Conservation (phyloP, 441 rosid genomes). For the Manihot esculenta region DNA sequence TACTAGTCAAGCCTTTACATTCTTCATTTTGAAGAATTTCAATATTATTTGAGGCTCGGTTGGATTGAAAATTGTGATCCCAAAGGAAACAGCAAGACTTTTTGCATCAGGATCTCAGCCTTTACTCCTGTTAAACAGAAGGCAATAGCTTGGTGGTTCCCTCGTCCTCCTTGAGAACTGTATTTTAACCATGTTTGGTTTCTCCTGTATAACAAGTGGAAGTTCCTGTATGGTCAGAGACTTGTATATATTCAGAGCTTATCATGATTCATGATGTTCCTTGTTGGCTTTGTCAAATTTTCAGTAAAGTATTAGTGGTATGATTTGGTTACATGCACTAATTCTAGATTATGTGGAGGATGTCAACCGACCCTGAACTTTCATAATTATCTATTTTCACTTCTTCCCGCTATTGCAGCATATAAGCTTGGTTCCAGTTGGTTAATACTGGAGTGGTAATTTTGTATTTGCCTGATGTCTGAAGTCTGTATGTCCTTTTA, state of each 20-base stretch:
- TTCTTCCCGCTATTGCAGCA: background rate
- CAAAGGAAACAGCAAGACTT: background rate
- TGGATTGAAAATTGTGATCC: background rate
- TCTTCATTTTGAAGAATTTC: background rate
- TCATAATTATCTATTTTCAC: background rate
- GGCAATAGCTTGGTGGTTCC: background rate
- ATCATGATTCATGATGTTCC: background rate
- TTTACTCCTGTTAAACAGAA: background rate
- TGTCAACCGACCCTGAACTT: background rate
- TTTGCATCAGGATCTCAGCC: background rate
- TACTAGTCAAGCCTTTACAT: background rate
- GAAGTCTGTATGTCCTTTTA: slow-evolving; percentile 23
- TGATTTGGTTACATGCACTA: background rate
- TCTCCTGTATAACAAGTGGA: background rate
- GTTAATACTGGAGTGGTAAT: background rate
- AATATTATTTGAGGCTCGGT: background rate
- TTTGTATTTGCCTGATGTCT: background rate
- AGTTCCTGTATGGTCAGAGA: background rate
- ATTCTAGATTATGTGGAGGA: background rate
- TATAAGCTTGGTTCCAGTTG: background rate
- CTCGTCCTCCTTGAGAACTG: background rate
- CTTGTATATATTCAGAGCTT: background rate
- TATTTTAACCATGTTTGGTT: background rate
- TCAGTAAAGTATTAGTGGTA: background rate
- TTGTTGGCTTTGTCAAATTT: background rate